Percentiles rank a stretch among this genome's conserved stretches.
These are phyloP conservation scores for Hibiscus tridactylites DNA, from an alignment of 345 rosid genomes.

Conservation along the genomic window DNA sequence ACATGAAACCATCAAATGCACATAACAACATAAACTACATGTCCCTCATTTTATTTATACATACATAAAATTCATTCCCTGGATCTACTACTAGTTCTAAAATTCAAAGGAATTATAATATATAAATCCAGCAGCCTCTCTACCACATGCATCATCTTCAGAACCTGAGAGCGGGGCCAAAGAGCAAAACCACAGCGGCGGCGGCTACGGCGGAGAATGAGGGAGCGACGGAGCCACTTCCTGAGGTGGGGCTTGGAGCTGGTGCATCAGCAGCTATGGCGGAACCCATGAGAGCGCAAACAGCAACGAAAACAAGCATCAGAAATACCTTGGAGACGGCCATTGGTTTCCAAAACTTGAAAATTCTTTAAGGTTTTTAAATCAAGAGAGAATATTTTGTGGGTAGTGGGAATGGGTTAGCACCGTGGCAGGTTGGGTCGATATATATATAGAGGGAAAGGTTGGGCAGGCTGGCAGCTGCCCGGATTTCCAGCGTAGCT, in stretches of 20 bases:
- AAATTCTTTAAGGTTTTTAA: not conserved
- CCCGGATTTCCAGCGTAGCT: constrained; percentile 5
- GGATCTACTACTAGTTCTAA: not conserved
- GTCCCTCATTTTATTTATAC: not conserved
- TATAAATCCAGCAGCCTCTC: not conserved
- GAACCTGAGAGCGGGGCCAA: constrained; percentile 6
- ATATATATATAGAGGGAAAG: not conserved
- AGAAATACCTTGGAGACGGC: not conserved
- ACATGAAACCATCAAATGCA: not conserved
- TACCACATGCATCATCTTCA: not conserved
- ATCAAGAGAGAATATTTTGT: not conserved
- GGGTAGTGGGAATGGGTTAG: not conserved
- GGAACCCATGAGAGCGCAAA: constrained; percentile 2
- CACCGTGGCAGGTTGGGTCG: not conserved
- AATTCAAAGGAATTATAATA: not conserved
- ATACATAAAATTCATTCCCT: not conserved
- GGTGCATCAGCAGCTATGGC: constrained; percentile 10
- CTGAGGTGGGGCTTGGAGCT: constrained; percentile 10
- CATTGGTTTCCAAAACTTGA: not conserved
- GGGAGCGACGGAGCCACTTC: not conserved
- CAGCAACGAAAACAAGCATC: not conserved
- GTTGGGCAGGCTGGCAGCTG: not conserved
- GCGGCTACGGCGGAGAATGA: not conserved
- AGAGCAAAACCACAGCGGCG: not conserved
- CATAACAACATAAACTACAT: not conserved